Evolutionary conservation across 441 rosid species (phyloP).

Genomic region (Rhodomyrtus psidioides): DNA sequence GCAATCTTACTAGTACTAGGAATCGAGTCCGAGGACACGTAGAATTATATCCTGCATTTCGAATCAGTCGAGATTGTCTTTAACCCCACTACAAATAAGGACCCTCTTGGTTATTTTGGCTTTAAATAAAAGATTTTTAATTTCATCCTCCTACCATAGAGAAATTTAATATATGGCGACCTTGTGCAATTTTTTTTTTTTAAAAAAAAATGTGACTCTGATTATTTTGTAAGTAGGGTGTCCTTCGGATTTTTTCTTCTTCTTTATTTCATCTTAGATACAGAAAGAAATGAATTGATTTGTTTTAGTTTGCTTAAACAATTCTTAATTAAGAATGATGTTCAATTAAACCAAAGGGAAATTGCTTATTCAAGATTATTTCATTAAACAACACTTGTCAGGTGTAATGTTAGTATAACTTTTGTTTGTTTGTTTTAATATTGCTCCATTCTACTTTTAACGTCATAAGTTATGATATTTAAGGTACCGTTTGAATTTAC

Average conservation of each 20-base stretch:
- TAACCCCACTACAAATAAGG: background rate
- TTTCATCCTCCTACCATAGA: background rate
- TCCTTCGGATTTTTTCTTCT: background rate
- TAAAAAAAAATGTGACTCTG: background rate
- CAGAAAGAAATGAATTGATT: background rate
- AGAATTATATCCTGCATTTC: background rate
- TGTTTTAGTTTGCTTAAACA: background rate
- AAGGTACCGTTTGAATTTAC: background rate
- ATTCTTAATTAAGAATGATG: background rate
- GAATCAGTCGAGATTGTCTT: background rate
- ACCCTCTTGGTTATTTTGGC: background rate
- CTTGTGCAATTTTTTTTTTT: background rate
- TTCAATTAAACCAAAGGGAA: background rate
- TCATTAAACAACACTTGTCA: no score
- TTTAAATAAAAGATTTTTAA: background rate
- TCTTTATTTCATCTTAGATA: background rate
- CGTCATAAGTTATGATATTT: background rate
- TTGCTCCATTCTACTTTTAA: background rate
- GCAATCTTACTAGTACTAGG: background rate
- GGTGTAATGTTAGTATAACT: no score
- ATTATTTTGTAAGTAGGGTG: background rate
- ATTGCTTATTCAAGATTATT: background rate
- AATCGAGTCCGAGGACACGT: background rate
- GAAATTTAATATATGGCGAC: background rate
- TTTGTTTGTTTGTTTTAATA: no score